Evolutionary conservation across 2,329 filamentous ascomycete species (phyloP).

Genomic region (Ambrosiella xylebori): DNA sequence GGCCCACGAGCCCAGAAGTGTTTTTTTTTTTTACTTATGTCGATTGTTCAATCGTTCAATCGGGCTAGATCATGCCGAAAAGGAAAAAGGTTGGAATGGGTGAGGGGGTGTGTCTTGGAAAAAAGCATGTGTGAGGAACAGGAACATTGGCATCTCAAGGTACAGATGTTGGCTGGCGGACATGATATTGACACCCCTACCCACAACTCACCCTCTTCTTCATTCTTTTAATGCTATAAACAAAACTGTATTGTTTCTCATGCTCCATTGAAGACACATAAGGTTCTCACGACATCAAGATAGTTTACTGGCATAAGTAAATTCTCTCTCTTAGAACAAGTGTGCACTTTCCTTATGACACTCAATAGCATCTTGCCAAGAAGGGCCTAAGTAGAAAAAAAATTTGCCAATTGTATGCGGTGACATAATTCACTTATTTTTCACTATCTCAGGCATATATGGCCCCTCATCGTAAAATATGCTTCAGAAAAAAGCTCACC

Average conservation of each 20-base stretch:
- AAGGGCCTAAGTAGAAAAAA: background rate
- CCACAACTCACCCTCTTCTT: no score
- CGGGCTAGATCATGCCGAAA: conserved; percentile 2
- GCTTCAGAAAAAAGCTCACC: background rate
- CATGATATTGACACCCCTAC: no score
- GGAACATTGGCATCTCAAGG: background rate
- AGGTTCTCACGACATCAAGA: no score
- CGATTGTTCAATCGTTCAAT: conserved; percentile 2
- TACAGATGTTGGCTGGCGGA: background rate
- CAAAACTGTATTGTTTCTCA: no score
- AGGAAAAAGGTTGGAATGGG: background rate
- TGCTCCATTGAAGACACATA: no score
- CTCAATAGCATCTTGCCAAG: background rate
- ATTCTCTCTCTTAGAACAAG: background rate
- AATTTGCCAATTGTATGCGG: background rate
- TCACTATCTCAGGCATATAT: background rate
- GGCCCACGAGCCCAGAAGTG: background rate
- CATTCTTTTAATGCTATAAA: no score
- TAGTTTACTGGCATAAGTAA: no score
- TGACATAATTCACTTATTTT: no score
- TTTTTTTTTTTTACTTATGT: conserved; percentile 4
- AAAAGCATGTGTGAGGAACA: background rate
- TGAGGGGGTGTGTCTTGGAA: background rate
- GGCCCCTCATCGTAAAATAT: background rate
- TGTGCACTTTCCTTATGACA: background rate